Evolutionary conservation across 768 basidiomycete genomes (phyloP), one percentile per base, ranked within the genome.

Genomic region (Suillus plorans): DNA sequence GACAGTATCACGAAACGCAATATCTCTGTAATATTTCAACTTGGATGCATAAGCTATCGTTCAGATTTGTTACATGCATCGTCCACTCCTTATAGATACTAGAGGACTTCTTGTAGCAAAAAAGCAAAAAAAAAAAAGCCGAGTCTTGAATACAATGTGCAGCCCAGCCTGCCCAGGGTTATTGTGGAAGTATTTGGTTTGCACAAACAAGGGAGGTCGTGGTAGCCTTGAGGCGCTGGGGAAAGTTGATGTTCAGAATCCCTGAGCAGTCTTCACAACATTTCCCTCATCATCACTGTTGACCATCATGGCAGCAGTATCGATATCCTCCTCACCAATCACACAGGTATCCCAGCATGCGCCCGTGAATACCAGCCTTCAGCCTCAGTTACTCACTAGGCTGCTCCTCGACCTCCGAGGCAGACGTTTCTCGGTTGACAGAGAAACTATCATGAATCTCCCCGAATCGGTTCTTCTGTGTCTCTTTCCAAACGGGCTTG

Each of bases 401-500:
- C 84, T 99, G 70, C 86, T 91, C 62, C 88, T 99, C 70, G 97
- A 99, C 80, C 85, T 99, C 44, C 89, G 97, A 68, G 95, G 95
- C 63, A 84, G 79, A 70, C 89, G 95, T 67, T 96, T 99, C 80
- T 89, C 92, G 66, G 94, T 99, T 52, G 97, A 99, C 79, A 86
- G 97, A 69, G 97, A 99, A 80, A 95, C 92, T 7, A 90, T 99
- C 74, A 97, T 99, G 95, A 94, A 96, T 75, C 84, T 99, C 22
- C 97, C 97, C 2, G 97, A 99, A 85, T 95, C 93, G 20, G 95
- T 99, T 55, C 84, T 99, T 61, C 82, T 99, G 44, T 98, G 96
- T 77, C 83, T 99, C 67, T 99, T 99, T 74, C 97, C 97, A 12
- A 99, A 99, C 72, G 97, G 97, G 22, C 87, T 98, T 66, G 95